phyloP scores from a whole-genome alignment of 495 filamentous ascomycete species.

The Aspergillus campestris region DNA sequence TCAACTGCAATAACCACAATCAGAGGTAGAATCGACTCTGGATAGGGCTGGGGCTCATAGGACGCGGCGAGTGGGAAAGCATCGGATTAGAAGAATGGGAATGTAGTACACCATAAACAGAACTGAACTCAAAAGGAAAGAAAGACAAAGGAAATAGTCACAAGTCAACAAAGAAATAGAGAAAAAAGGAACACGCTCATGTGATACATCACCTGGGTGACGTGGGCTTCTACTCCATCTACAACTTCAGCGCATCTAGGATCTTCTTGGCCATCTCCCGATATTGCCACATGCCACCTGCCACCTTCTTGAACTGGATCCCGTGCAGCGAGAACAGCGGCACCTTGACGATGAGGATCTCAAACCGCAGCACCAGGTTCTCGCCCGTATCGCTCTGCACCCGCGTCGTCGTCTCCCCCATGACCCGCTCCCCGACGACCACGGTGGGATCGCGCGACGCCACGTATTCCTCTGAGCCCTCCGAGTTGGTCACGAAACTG shows the following conservation, averaged over 20 bases:
- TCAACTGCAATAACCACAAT: constrained; percentile 2
- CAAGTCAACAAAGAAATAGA: constrained; percentile 10
- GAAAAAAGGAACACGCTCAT: constrained; percentile 7
- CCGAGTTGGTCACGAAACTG: constrained; percentile 68
- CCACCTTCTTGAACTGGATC: constrained; percentile 96
- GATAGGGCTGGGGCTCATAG: too few relatives aligned
- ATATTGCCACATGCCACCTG: constrained; percentile 95
- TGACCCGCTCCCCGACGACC: constrained; percentile 39
- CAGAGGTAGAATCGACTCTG: too few relatives aligned
- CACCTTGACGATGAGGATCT: constrained; percentile 97
- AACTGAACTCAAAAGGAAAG: constrained; percentile 10
- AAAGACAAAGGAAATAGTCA: constrained; percentile 10
- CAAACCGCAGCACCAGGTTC: constrained; percentile 76
- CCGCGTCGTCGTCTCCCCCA: constrained; percentile 76
- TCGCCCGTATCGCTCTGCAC: constrained; percentile 79
- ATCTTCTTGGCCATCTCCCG: constrained; percentile 97
- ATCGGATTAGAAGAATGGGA: not conserved
- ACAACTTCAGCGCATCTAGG: constrained; percentile 77
- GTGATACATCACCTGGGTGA: constrained; percentile 9
- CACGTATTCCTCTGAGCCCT: constrained; percentile 66
- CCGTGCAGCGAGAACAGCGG: constrained; percentile 88
- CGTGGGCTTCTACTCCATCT: constrained; percentile 4
- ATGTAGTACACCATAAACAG: constrained; percentile 4
- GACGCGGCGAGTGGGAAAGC: too few relatives aligned
- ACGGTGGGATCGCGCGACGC: constrained; percentile 28